Percentiles rank a stretch among this genome's conserved stretches.
Conservation (phyloP, 2,329 filamentous ascomycete species). For the Botryotinia calthae region DNA sequence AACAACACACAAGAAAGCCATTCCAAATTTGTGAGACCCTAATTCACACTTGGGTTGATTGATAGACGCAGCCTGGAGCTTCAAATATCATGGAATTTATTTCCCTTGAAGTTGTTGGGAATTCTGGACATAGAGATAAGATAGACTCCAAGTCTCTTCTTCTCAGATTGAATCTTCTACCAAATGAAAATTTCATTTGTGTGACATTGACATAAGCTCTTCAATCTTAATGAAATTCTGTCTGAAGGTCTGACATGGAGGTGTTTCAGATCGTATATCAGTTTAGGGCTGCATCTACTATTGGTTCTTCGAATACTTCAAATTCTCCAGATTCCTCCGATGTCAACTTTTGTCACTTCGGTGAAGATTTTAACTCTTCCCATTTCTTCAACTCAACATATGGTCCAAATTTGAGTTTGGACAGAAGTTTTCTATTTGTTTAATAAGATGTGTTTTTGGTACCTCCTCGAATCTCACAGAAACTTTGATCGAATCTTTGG, state of each 20-base stretch:
- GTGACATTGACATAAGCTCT: background rate
- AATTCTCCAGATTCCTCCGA: background rate
- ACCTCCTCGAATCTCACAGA: background rate
- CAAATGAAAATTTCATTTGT: background rate
- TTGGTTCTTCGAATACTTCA: background rate
- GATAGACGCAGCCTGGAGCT: background rate
- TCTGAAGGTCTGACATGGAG: background rate
- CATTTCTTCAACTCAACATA: conserved; percentile 8
- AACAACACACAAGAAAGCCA: background rate
- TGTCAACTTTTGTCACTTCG: background rate
- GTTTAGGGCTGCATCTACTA: background rate
- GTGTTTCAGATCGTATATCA: background rate
- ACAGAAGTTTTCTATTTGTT: background rate
- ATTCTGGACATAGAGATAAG: background rate
- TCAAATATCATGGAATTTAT: no score
- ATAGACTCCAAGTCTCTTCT: background rate
- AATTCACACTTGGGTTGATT: background rate
- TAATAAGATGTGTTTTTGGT: background rate
- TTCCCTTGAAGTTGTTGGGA: no score
- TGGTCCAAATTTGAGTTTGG: background rate
- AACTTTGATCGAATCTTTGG: background rate
- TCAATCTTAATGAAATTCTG: background rate
- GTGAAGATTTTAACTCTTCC: background rate
- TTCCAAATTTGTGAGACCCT: background rate
- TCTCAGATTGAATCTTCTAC: background rate